Base-by-base conservation (phyloP, 2,329 filamentous ascomycete genomes). In the Pseudopyrenochaeta lycopersici region DNA sequence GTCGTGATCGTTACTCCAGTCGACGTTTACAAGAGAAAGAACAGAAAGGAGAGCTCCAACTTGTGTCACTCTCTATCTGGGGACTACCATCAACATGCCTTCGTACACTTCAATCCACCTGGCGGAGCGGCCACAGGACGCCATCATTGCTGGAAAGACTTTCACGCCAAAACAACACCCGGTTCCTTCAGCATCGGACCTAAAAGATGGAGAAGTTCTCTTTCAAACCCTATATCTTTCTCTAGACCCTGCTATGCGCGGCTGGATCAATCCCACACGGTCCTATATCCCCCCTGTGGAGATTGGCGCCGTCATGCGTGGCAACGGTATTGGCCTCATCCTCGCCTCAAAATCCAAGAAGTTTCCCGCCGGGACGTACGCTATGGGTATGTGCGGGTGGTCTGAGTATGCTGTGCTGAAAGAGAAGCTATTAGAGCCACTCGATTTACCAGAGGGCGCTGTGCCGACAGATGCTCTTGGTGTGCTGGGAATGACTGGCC, bases 231-330 rank as follows among this genome's bases (percentile, higher is more conserved):
- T 89, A 54, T 91, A 90, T 67, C 80, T 90, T 39, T 88, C 86
- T 9, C 80, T 91, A 33, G 89, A 91, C 74, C 89, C 89, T 1
- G 88, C 89, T n/a, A 91, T 91, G 88, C 84, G 89, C 64, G 85
- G 85, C 53, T 91, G 88, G 88, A 75, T 92, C 17, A 88, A 84
- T 40, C 52, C 63, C 14, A 66, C 77, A 32, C 78, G 84, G 27
- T 85, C 88, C 1, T 92, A 92, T 74, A 71, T 90, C 1, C 86
- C 88, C 0, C 88, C 89, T 7, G 88, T 92, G 23, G 77, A 86
- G 59, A 84, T 89, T 54, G 88, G 86, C 63, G 86, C 85, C 53
- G 79, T 84, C 30, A 92, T 92, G 89, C 87, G 88, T 63, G 88
- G 88, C 32, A 71, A 73, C 18, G 81, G 80, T 54, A 83, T 90